Base-by-base conservation (phyloP, 768 basidiomycete species). In the Lactarius sanguifluus region DNA sequence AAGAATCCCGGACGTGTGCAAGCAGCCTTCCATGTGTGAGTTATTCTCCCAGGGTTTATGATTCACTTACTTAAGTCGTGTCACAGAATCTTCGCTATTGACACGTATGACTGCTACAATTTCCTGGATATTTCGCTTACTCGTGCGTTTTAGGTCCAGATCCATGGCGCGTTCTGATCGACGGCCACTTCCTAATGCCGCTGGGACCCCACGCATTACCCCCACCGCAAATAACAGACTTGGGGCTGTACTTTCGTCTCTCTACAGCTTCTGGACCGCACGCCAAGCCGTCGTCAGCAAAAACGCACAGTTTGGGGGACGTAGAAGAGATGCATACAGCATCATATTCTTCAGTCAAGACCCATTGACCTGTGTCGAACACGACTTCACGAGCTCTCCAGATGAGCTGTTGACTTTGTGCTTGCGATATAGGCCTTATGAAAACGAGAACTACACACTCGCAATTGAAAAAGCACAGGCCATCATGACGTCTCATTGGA, bases 11-110 rank as follows among this genome's bases (percentile, higher is more conserved):
- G 76, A 0, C 75, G 81, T 8, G 73, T 82, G 73, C 81, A 80
- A 18, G 83, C 82, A 69, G 79, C 85, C 0, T 86, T 81, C 75
- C 85, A 87, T 72, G 83, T 87, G 83, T 86, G 71, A 64, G 84
- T 79, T 2, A 2, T n/a, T 13, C 5, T 8, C n/a, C 18, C 47
- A 50, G 47, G 12, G 43, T n/a, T 5, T 16, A 50, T 32, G 28
- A 43, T 40, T 9, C 38, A 36, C 38, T 59, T 50, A 20, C 15
- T 2, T 16, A n/a, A 7, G 56, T 36, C 28, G n/a, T 25, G 28
- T 34, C 12, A 8, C 62, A 83, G 82, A 4, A 81, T 84, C 16
- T 85, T 85, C 60, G 82, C 83, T 25, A 81, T 82, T 65, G 85
- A 84, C 61, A 78, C 75, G 82, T 82, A n/a, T 20, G 54, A 20